Conservation (phyloP, 306 rosid species). For the Hippophae gyantsensis region DNA sequence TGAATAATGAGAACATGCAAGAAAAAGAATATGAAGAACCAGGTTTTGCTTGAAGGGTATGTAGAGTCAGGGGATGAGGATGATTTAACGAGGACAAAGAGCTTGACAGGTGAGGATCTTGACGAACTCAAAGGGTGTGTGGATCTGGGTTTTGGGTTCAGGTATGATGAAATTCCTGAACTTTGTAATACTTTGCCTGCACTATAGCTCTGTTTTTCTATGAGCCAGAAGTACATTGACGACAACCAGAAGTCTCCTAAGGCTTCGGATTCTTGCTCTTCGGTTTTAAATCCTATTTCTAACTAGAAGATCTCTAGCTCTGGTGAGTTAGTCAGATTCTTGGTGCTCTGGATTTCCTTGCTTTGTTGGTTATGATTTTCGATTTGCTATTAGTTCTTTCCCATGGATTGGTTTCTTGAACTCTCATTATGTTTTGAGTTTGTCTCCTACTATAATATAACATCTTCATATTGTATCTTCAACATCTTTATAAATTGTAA, state of each 20-base stretch:
- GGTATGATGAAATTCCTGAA: constrained; percentile 80
- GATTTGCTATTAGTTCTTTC: too few relatives aligned
- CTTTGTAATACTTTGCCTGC: constrained; percentile 84
- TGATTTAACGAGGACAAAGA: constrained; percentile 51
- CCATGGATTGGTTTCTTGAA: too few relatives aligned
- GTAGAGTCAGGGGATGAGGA: constrained; percentile 46
- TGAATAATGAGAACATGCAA: too few relatives aligned
- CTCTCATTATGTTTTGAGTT: too few relatives aligned
- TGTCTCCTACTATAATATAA: too few relatives aligned
- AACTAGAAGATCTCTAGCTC: constrained; percentile 88
- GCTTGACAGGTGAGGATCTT: constrained; percentile 73
- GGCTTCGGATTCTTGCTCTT: constrained; percentile 25
- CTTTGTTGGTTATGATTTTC: too few relatives aligned
- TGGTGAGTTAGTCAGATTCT: constrained; percentile 25
- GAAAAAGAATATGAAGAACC: constrained; percentile 29
- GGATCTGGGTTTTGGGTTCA: constrained; percentile 87
- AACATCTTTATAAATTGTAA: too few relatives aligned
- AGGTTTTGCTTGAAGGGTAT: constrained; percentile 58
- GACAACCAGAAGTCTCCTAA: constrained; percentile 39
- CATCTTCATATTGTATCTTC: too few relatives aligned
- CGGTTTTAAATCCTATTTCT: constrained; percentile 40
- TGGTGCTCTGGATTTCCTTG: not conserved
- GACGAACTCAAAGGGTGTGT: constrained; percentile 76
- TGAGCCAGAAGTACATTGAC: constrained; percentile 62
- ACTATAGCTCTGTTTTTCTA: constrained; percentile 68